Conservation (phyloP, 441 rosid genomes). For the Gossypium lobatum region DNA sequence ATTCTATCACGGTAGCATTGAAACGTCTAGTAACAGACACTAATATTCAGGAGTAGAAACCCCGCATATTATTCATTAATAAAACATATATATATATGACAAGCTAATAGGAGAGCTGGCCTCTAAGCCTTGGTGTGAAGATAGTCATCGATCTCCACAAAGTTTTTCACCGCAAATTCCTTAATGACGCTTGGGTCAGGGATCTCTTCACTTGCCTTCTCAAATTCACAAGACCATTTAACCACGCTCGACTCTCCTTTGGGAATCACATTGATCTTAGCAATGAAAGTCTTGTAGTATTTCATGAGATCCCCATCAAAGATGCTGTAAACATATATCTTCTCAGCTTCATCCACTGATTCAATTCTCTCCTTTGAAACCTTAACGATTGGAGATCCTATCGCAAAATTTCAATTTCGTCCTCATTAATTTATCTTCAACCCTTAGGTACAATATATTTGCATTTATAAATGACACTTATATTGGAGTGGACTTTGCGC, state of each 20-base stretch:
- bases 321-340: slow-evolving; percentile 45
- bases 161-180: slow-evolving; percentile 76
- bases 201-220: slow-evolving; percentile 60
- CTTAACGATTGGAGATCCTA: slow-evolving; percentile 67
- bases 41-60: not conserved
- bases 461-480: not conserved
- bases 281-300: slow-evolving; percentile 67
- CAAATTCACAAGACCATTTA: slow-evolving; percentile 74
- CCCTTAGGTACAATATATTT: not conserved
- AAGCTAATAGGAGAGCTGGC: not conserved
- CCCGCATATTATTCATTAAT: not conserved
- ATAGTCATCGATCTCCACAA: slow-evolving; percentile 64
- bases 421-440: too few species aligned
- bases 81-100: not conserved
- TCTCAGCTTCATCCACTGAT: slow-evolving; percentile 50
- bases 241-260: slow-evolving; percentile 57
- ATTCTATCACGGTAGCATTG: not conserved
- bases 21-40: not conserved
- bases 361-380: slow-evolving; percentile 70
- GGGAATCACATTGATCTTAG: slow-evolving; percentile 42
- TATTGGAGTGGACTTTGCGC: too few species aligned
- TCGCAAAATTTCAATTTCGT: too few species aligned
- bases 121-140: slow-evolving; percentile 32
- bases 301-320: slow-evolving; percentile 73
- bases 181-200: slow-evolving; percentile 63